Conservation (phyloP, 768 basidiomycete species). For the Trametes sanguinea region DNA sequence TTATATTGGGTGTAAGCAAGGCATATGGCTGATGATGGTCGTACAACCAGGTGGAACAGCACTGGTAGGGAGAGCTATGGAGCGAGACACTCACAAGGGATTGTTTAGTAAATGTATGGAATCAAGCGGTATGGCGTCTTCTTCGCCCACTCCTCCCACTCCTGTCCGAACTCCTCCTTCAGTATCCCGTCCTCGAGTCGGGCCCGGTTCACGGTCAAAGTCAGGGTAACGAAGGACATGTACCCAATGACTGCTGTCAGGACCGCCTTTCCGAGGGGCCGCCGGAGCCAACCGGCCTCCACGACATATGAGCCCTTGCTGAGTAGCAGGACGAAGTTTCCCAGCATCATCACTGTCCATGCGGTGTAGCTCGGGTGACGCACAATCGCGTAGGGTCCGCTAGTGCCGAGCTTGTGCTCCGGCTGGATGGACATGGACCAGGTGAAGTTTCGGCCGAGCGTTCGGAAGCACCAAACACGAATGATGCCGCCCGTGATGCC, state of each 20-base stretch:
- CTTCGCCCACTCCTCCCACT: conserved; percentile 22
- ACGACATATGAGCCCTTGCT: conserved; percentile 2
- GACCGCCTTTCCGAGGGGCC: neutral
- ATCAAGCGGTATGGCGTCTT: conserved; percentile 14
- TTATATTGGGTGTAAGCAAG: too few species aligned
- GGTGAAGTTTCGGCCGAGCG: conserved; percentile 23
- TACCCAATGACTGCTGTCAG: neutral
- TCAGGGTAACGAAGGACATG: neutral
- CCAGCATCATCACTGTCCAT: neutral
- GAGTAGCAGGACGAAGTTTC: neutral
- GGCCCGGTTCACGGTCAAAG: neutral
- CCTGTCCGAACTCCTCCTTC: conserved; percentile 18
- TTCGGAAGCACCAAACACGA: conserved; percentile 5
- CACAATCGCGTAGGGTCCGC: conserved; percentile 20
- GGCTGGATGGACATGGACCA: conserved; percentile 16
- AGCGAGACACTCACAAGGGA: too few species aligned
- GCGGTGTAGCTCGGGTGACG: conserved; percentile 26
- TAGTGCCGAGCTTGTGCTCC: conserved; percentile 21
- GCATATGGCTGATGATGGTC: too few species aligned
- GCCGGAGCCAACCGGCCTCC: neutral
- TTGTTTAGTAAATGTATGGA: conserved; percentile 4
- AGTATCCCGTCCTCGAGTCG: conserved; percentile 15
- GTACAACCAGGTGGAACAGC: too few species aligned
- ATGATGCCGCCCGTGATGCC: neutral
- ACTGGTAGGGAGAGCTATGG: too few species aligned